These are phyloP conservation scores for Candida chauliodis DNA, from an alignment of 805 yeast genomes.

Conservation along the genomic window DNA sequence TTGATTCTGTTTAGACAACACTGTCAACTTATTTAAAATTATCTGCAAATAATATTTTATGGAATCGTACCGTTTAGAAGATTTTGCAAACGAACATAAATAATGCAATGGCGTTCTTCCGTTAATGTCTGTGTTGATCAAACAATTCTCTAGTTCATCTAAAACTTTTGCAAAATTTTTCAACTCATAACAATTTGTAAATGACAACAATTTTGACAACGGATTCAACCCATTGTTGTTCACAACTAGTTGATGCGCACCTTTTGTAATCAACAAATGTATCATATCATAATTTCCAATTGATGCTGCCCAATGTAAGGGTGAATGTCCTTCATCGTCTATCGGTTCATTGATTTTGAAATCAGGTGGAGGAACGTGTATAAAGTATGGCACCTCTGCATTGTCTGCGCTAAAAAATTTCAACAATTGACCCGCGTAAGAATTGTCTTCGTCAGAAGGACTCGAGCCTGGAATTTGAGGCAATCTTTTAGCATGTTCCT, in stretches of 20 bases:
- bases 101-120: slow-evolving; percentile 84
- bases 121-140: slow-evolving; percentile 71
- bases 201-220: slow-evolving; percentile 75
- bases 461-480: slow-evolving; percentile 42
- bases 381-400: slow-evolving; percentile 56
- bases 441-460: slow-evolving; percentile 43
- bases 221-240: slow-evolving; percentile 79
- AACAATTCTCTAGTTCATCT: slow-evolving; percentile 70
- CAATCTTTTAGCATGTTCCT: slow-evolving; percentile 13
- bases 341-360: slow-evolving; percentile 73
- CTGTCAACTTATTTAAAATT: slow-evolving; percentile 68
- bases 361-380: slow-evolving; percentile 59
- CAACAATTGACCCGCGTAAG: slow-evolving; percentile 37
- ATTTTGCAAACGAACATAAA: slow-evolving; percentile 65
- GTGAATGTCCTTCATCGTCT: slow-evolving; percentile 92
- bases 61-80: slow-evolving; percentile 68
- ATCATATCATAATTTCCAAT: slow-evolving; percentile 82
- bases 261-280: slow-evolving; percentile 68
- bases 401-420: slow-evolving; percentile 43
- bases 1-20: slow-evolving; percentile 26
- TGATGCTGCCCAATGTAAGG: slow-evolving; percentile 97
- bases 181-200: slow-evolving; percentile 82
- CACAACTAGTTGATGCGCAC: slow-evolving; percentile 60
- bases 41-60: slow-evolving; percentile 80
- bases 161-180: slow-evolving; percentile 76